Conservation (phyloP, 441 rosid species). For the Croton setiger region DNA sequence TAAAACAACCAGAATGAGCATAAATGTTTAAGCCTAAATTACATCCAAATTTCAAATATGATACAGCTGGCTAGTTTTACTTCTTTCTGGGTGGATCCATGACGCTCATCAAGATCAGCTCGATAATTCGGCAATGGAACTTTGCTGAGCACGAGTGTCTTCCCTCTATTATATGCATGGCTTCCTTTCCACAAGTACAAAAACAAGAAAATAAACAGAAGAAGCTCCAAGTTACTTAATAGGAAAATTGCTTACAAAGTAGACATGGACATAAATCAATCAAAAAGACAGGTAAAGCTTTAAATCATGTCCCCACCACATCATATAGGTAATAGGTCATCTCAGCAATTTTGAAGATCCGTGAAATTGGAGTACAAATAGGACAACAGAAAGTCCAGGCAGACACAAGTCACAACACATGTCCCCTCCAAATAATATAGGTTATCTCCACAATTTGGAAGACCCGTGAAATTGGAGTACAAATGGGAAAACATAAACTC, state of each 20-base stretch:
- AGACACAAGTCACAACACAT: no score
- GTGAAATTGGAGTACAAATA: no score
- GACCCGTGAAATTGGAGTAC: no score
- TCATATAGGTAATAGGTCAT: no score
- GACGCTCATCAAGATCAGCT: slow-evolving; percentile 89
- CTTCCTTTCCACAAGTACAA: slow-evolving; percentile 62
- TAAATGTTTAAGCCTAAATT: background rate
- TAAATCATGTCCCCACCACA: no score
- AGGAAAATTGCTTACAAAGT: background rate
- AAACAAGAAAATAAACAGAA: slow-evolving; percentile 19
- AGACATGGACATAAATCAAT: background rate
- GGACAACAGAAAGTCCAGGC: background rate
- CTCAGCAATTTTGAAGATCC: no score
- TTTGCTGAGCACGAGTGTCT: slow-evolving; percentile 85
- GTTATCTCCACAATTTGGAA: no score
- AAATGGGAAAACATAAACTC: background rate
- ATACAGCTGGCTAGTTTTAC: slow-evolving; percentile 28
- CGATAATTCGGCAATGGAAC: slow-evolving; percentile 90
- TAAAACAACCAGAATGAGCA: slow-evolving; percentile 22
- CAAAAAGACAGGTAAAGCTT: background rate
- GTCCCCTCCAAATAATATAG: no score
- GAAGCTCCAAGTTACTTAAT: background rate
- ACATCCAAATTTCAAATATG: slow-evolving; percentile 4
- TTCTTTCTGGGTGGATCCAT: slow-evolving; percentile 90
- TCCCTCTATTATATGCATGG: slow-evolving; percentile 89